These are phyloP conservation scores for Domatiomyces catenatus DNA, from an alignment of 2,329 filamentous ascomycete species.

Conservation along the genomic window DNA sequence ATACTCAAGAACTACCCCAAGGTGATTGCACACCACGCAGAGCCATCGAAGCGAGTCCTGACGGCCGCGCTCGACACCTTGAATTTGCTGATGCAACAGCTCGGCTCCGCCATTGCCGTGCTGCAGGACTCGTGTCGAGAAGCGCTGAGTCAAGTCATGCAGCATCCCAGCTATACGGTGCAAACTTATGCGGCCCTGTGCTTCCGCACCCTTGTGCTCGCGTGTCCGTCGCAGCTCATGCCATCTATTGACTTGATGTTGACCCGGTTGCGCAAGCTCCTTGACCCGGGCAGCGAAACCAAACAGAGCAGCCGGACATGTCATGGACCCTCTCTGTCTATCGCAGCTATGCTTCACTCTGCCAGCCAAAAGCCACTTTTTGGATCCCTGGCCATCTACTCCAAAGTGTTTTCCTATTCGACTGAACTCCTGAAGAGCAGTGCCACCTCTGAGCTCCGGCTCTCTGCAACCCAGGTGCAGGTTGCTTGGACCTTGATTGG, in stretches of 20 bases:
- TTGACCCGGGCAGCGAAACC: slow-evolving; percentile 40
- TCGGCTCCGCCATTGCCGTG: slow-evolving; percentile 66
- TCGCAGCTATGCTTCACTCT: slow-evolving; percentile 80
- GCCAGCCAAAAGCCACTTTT: slow-evolving; percentile 79
- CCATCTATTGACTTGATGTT: slow-evolving; percentile 89
- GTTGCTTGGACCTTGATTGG: slow-evolving; percentile 96
- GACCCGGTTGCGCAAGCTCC: slow-evolving; percentile 81
- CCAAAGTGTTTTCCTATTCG: slow-evolving; percentile 75
- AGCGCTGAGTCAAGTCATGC: slow-evolving; percentile 71
- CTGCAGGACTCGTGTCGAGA: slow-evolving; percentile 77
- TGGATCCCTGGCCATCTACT: slow-evolving; percentile 90
- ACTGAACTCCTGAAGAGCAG: slow-evolving; percentile 86
- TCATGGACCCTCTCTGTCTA: slow-evolving; percentile 77
- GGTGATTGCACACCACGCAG: slow-evolving; percentile 67
- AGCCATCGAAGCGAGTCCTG: slow-evolving; percentile 76
- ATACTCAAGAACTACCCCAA: slow-evolving; percentile 91
- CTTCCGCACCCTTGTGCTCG: slow-evolving; percentile 71
- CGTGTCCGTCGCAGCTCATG: slow-evolving; percentile 80
- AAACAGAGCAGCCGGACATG: slow-evolving; percentile 63
- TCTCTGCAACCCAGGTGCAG: slow-evolving; percentile 88
- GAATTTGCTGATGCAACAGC: slow-evolving; percentile 57
- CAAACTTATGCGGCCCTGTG: slow-evolving; percentile 81
- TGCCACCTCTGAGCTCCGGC: slow-evolving; percentile 73
- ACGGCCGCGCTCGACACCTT: slow-evolving; percentile 66
- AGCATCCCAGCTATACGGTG: slow-evolving; percentile 91